Evolutionary conservation across 805 yeast species (phyloP).

Genomic region (Candida piceae): DNA sequence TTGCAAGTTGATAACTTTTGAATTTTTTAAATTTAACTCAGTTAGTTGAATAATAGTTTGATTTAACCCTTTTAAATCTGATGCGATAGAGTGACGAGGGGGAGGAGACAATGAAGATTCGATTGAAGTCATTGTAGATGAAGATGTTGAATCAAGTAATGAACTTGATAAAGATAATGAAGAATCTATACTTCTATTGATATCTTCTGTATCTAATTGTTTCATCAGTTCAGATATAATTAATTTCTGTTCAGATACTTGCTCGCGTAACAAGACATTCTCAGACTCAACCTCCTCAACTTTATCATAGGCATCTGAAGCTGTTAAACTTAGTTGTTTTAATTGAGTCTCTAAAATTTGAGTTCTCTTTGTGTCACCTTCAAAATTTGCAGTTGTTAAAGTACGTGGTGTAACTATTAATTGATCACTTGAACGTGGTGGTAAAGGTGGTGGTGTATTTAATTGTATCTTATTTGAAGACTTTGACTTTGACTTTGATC

Average conservation of each 20-base stretch:
- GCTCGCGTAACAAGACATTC: conserved; percentile 23
- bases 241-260: conserved; percentile 23
- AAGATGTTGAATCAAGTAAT: too few relatives aligned
- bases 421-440: neutral
- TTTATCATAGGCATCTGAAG: conserved; percentile 24
- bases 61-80: neutral
- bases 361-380: conserved; percentile 21
- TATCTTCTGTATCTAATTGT: conserved; percentile 14
- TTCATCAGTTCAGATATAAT: conserved; percentile 19
- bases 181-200: neutral
- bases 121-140: neutral
- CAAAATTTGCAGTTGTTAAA: conserved; percentile 15
- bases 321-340: conserved; percentile 22
- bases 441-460: neutral
- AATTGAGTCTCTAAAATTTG: conserved; percentile 19
- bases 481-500: conserved; percentile 3
- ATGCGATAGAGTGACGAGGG: neutral
- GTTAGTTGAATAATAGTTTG: neutral
- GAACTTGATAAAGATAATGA: too few relatives aligned
- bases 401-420: conserved; percentile 14
- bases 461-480: too few relatives aligned
- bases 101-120: too few relatives aligned
- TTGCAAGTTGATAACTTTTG: neutral
- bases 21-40: neutral
- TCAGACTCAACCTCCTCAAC: conserved; percentile 20